Base-by-base conservation (phyloP, 805 yeast genomes). In the Candida anglica region DNA sequence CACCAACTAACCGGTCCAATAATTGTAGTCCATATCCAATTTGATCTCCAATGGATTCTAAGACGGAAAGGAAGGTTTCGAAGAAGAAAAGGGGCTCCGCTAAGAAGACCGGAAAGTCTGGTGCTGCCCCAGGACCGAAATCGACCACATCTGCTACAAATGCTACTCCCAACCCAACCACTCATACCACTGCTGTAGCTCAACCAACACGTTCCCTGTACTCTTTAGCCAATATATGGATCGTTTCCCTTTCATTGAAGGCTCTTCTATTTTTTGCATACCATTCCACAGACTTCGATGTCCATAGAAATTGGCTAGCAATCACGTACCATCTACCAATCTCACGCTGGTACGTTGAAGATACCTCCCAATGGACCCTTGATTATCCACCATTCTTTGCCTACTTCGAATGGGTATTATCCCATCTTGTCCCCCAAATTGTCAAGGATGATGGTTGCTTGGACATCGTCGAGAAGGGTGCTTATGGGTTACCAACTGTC, bases 301-400 rank as follows among this genome's bases (percentile, higher is more conserved):
- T 93, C 16, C 98, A 93, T 58, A 68, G 98, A 38, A 93, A 93
- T 53, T 93, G 98, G 98, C 71, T 93, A 15, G 95, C 98, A 0
- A 81, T 93, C 32, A 91, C 98, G 1, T 63, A 79, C 47, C 70
- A 71, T 4, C 59, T 89, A 14, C 97, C 97, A 0, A 31, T 89
- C 13, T 60, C 61, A 11, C 55, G 82, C 35, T 93, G 99, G 99
- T 93, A 93, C 53, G 54, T 69, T 27, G 96, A 93, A 43, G 58
- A 68, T 30, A 77, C 86, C 0, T 74, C 77, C 28, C 88, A 84
- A 52, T 93, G 98, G 97, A 93, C 98, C 0, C 63, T 93, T 26
- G 98, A 93, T 57, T 93, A 91, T 60, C 98, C 99, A 8, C 99
- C 99, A 0, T 86, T 88, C 49, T 93, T 93, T 59, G 98, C 98